Percentiles rank a stretch among this genome's conserved stretches.
Conservation (phyloP, 202 grass and related monocot species). For the Panicum virgatum region DNA sequence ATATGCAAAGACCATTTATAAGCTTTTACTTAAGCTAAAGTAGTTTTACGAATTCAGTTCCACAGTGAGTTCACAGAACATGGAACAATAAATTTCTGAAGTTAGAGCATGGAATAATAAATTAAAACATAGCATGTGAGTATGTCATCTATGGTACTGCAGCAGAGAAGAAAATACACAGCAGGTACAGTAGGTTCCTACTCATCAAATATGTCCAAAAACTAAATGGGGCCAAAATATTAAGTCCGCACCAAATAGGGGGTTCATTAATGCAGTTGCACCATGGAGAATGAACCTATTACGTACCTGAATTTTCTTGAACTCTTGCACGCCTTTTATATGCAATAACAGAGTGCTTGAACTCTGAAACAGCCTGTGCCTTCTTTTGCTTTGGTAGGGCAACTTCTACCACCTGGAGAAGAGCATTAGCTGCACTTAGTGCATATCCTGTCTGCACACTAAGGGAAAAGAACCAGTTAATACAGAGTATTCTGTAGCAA, state of each 20-base stretch:
- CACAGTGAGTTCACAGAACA: not conserved
- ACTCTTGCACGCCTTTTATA: slow-evolving; percentile 70
- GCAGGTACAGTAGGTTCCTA: not conserved
- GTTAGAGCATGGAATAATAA: not conserved
- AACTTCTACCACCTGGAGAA: slow-evolving; percentile 72
- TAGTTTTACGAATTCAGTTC: not conserved
- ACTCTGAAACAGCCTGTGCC: slow-evolving; percentile 71
- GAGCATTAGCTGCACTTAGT: slow-evolving; percentile 49
- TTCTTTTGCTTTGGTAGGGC: slow-evolving; percentile 87
- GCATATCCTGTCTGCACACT: slow-evolving; percentile 82
- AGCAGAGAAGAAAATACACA: not conserved
- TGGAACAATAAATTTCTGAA: not conserved
- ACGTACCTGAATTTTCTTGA: slow-evolving; percentile 50
- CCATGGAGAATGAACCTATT: slow-evolving; percentile 8
- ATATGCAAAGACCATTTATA: not conserved
- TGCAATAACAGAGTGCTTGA: slow-evolving; percentile 65
- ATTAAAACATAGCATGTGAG: not conserved
- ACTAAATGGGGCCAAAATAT: slow-evolving; percentile 1
- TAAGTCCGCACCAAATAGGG: slow-evolving; percentile 3
- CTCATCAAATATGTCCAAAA: not conserved
- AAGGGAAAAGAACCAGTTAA: slow-evolving; percentile 27
- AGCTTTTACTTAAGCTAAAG: slow-evolving; percentile 3
- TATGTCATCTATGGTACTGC: not conserved
- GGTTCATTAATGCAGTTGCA: not conserved
- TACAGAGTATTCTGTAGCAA: not conserved